Evolutionary conservation across 768 basidiomycete species (phyloP).

Genomic region (Hygrophorus pudorinus): DNA sequence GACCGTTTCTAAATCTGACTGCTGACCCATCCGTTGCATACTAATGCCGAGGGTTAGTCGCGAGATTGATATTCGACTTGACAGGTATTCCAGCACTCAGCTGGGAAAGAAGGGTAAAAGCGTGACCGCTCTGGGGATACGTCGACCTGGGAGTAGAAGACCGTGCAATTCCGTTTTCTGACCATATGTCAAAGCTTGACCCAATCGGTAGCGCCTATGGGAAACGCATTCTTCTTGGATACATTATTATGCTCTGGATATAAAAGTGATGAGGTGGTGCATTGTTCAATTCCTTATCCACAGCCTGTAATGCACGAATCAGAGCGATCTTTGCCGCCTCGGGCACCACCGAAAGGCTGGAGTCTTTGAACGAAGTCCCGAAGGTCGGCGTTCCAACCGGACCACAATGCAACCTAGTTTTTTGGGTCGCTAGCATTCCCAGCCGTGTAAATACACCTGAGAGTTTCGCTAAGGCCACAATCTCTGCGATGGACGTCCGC

Average conservation of each 20-base stretch:
- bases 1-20: constrained; percentile 6
- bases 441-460: constrained; percentile 18
- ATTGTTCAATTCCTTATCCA: constrained; percentile 14
- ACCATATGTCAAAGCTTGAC: constrained; percentile 16
- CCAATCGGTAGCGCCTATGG: constrained; percentile 17
- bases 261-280: constrained; percentile 17
- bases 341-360: constrained; percentile 14
- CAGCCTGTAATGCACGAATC: constrained; percentile 15
- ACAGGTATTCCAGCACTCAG: constrained; percentile 17
- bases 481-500: constrained; percentile 15
- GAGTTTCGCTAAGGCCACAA: constrained; percentile 16
- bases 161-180: constrained; percentile 12
- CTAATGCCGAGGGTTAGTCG: constrained; percentile 16
- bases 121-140: constrained; percentile 1
- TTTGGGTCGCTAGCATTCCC: constrained; percentile 18
- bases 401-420: constrained; percentile 17
- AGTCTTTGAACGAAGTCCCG: constrained; percentile 11
- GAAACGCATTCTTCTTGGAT: constrained; percentile 14
- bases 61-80: constrained; percentile 12
- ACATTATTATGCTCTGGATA: constrained; percentile 10
- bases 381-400: constrained; percentile 16
- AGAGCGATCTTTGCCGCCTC: constrained; percentile 20
- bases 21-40: constrained; percentile 18
- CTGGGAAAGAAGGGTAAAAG: constrained; percentile 16
- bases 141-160: constrained; percentile 13